Base-by-base conservation (phyloP, 2,329 filamentous ascomycete genomes). In the Xylaria sp. region DNA sequence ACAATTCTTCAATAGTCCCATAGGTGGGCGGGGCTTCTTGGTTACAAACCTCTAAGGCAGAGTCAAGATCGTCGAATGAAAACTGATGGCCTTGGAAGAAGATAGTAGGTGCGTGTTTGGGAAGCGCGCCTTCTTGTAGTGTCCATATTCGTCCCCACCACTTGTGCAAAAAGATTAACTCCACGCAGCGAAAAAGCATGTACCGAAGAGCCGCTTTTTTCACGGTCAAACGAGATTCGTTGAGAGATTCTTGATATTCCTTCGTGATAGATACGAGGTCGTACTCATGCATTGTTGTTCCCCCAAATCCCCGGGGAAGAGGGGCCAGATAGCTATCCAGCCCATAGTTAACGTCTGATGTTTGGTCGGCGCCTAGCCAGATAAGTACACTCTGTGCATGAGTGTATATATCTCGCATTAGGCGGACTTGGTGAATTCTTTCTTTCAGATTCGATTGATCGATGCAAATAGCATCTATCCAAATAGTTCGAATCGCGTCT, bases 381-480 rank as follows among this genome's bases (percentile, higher is more conserved):
- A 66, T 59, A 2, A 61, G n/a, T 10, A 46, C 54, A 1, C 40
- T 17, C 6, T 21, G 10, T 5, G 62, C 58, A 1, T 29, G 27
- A 2, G 31, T 38, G 8, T 66, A 66, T 31, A 66, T 62, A 0
- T 58, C 15, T 15, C 49, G 48, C 64, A 66, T 66, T 1, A 43
- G 33, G 2, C 49, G 31, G 8, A 66, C 62, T n/a, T 62, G 64
- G 4, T 33, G 10, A 8, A 6, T 29, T n/a, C 33, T 48, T 15
- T 66, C 64, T 4, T 31, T 3, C 1, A 5, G 0, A 9, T 64
- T n/a, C 4, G 6, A 11, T 41, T 66, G 64, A 44, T 66, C 40
- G 9, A 66, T 65, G 15, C 64, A 66, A 25, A 64, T 43, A 2
- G 64, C 64, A 43, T 66, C 64, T 1, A 64, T 44, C 64, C 62